Percentiles rank a stretch among this genome's conserved stretches.
phyloP scores from a whole-genome alignment of 768 basidiomycete genomes.

The Paxillus rubicundulus region DNA sequence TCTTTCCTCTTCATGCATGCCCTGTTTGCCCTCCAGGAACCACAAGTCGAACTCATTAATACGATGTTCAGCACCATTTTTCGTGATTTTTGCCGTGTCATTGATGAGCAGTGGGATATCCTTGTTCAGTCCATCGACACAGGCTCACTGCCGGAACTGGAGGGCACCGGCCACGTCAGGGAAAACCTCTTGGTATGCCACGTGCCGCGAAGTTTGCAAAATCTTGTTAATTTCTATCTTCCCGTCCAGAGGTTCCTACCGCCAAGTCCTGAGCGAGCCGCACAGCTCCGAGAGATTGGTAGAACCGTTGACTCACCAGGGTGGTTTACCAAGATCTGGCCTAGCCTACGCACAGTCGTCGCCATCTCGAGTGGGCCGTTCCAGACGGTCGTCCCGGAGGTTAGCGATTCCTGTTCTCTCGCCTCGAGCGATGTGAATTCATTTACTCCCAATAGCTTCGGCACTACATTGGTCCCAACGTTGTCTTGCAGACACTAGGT shows the following conservation, averaged over 20 bases:
- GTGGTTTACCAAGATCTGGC: slow-evolving; percentile 25
- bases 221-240: not conserved
- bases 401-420: not conserved
- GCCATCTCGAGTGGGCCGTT: slow-evolving; percentile 25
- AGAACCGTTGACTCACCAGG: slow-evolving; percentile 3
- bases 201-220: not conserved
- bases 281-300: slow-evolving; percentile 12
- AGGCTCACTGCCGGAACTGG: slow-evolving; percentile 14
- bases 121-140: slow-evolving; percentile 17
- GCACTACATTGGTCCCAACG: slow-evolving; percentile 17
- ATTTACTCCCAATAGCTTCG: slow-evolving; percentile 7
- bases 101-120: slow-evolving; percentile 21
- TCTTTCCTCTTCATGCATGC: slow-evolving; percentile 23
- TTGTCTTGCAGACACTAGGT: slow-evolving; percentile 18
- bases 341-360: slow-evolving; percentile 7
- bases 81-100: slow-evolving; percentile 19
- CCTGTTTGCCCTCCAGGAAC: slow-evolving; percentile 22
- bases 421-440: not conserved
- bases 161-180: slow-evolving; percentile 11
- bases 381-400: slow-evolving; percentile 22
- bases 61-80: slow-evolving; percentile 22
- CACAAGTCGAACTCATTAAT: slow-evolving; percentile 18
- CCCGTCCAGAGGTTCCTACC: slow-evolving; percentile 14
- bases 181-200: slow-evolving; percentile 8
- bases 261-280: slow-evolving; percentile 15